These are phyloP conservation scores for Morella rubra DNA, from an alignment of 306 rosid genomes.

Conservation along the genomic window DNA sequence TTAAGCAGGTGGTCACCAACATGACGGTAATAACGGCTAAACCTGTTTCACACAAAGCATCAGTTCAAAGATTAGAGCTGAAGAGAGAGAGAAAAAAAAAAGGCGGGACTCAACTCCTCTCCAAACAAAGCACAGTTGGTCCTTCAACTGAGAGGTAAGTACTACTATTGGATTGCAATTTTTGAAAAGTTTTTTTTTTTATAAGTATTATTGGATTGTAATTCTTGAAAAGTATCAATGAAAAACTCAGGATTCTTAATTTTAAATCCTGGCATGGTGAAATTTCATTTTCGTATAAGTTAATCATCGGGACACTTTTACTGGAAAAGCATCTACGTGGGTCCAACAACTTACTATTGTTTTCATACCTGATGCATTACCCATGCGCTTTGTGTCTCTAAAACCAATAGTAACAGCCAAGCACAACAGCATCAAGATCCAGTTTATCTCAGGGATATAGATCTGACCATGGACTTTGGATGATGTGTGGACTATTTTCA, in stretches of 20 bases:
- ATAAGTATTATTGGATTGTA: background rate
- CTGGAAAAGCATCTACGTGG: background rate
- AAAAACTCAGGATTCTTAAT: background rate
- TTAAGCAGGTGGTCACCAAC: constrained; percentile 95
- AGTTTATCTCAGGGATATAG: constrained; percentile 93
- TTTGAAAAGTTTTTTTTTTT: background rate
- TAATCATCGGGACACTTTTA: background rate
- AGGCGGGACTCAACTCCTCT: background rate
- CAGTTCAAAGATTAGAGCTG: constrained; percentile 19
- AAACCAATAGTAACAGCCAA: constrained; percentile 86
- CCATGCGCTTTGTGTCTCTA: constrained; percentile 78
- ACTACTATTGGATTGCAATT: background rate
- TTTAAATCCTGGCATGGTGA: background rate
- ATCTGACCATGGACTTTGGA: constrained; percentile 93
- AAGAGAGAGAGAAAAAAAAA: background rate
- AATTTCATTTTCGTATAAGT: background rate
- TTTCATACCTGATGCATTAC: constrained; percentile 86
- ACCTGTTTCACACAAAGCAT: constrained; percentile 51
- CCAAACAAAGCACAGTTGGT: background rate
- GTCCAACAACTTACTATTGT: constrained; percentile 8
- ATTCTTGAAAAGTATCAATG: background rate
- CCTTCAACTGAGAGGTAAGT: background rate
- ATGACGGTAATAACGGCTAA: constrained; percentile 94
- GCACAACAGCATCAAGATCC: constrained; percentile 86
- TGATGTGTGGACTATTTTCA: constrained; percentile 87